Evolutionary conservation across 495 filamentous ascomycete species (phyloP).

Genomic region (Aspergillus cavernicola): DNA sequence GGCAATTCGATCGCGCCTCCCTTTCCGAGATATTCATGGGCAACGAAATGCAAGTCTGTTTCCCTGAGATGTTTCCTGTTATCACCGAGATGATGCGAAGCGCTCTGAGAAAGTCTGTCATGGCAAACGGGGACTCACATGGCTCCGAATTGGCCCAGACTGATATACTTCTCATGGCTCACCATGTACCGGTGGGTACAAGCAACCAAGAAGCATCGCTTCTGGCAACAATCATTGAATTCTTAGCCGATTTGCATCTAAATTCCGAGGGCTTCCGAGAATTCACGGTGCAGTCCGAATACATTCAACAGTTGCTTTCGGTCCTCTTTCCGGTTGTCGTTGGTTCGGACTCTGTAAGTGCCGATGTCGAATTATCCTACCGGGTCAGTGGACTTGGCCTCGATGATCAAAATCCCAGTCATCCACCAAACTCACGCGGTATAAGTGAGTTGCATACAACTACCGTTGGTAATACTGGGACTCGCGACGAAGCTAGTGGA

Average conservation of each 20-base stretch:
- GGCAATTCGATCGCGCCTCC: constrained; percentile 66
- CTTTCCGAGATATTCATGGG: constrained; percentile 66
- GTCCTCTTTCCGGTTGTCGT: constrained; percentile 83
- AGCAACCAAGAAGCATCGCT: constrained; percentile 33
- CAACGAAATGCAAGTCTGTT: constrained; percentile 58
- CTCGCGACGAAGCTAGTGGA: constrained; percentile 48
- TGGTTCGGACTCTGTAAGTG: constrained; percentile 73
- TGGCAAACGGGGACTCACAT: constrained; percentile 10
- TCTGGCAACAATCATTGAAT: constrained; percentile 70
- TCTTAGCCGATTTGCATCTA: constrained; percentile 70
- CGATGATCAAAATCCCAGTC: constrained; percentile 78
- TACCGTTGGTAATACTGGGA: constrained; percentile 50
- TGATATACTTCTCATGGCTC: constrained; percentile 16
- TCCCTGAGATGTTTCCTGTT: constrained; percentile 75
- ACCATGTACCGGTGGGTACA: constrained; percentile 6
- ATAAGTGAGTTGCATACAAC: constrained; percentile 70
- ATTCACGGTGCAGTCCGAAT: constrained; percentile 72
- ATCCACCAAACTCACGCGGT: constrained; percentile 62
- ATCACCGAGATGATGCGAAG: constrained; percentile 86
- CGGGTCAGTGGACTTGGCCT: constrained; percentile 75
- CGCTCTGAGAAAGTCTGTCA: constrained; percentile 56
- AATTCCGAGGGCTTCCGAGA: constrained; percentile 74
- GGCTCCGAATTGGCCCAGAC: background rate
- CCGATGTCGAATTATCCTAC: constrained; percentile 79
- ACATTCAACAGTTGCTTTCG: constrained; percentile 70